Evolutionary conservation across 805 yeast genomes (phyloP), one percentile per base, ranked within the genome.

Genomic region (Starmerella powellii): DNA sequence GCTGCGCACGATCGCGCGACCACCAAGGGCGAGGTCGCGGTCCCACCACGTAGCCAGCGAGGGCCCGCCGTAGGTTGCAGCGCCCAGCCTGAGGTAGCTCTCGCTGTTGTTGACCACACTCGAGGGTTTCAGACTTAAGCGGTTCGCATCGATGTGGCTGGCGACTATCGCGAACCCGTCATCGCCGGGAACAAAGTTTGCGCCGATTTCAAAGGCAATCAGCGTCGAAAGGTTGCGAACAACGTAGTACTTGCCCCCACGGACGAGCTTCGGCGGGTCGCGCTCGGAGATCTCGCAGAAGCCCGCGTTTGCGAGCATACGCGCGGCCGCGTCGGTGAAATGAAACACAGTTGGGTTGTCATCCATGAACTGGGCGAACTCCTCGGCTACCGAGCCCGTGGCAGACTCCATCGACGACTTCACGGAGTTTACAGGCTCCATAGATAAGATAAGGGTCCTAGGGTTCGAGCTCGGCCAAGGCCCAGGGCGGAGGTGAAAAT

Each of bases 21-120:
- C 98, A 12, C 96, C 97, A 44, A 86, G 65, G 27, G 87, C 72
- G 50, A 91, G 71, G 59, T 88, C 96, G 46, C 96, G 76, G 61
- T 88, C 98, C 59, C 88, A 88, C 96, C 97, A 88, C 8, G 95
- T 74, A 58, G 82, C 94, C 74, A 78, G 75, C 21, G 95, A 87
- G 42, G 86, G 78, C 41, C 95, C 88, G 29, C 97, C 97, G 56
- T 88, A 88, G 40, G 79, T 74, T 60, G 91, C 97, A 6, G 87
- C 93, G 34, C 95, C 97, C 80, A 79, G 59, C 20, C 91, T 95
- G 32, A 35, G 28, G 44, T 74, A 70, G 55, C 76, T 88, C 1
- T 93, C 93, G 52, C 80, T 32, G 13, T 68, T 64, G 8, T 66
- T 61, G 53, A 73, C 74, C 56, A 78, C 74, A 23, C 94, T 82